Percentiles rank a stretch among this genome's conserved stretches.
phyloP scores from a whole-genome alignment of 2,329 filamentous ascomycete genomes.

The Malbranchea cinnamomea region DNA sequence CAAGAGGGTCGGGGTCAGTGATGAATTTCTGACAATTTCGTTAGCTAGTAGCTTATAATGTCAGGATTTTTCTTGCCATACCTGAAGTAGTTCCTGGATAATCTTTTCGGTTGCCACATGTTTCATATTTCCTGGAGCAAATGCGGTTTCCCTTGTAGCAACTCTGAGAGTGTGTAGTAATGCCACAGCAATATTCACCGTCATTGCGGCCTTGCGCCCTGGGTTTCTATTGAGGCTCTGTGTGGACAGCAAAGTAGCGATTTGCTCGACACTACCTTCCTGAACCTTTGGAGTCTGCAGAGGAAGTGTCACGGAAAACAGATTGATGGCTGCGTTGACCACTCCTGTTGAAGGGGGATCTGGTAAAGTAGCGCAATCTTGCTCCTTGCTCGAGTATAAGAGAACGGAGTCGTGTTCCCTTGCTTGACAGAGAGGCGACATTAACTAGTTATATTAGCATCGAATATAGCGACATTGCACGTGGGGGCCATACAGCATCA shows the following conservation, averaged over 20 bases:
- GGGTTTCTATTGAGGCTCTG: constrained; percentile 68
- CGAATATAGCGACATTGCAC: too few relatives aligned
- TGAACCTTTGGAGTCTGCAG: constrained; percentile 83
- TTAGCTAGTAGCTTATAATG: constrained; percentile 13
- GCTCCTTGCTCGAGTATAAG: constrained; percentile 47
- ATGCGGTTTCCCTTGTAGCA: constrained; percentile 63
- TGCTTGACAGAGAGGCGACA: constrained; percentile 59
- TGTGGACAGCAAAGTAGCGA: constrained; percentile 76
- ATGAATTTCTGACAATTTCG: constrained; percentile 48
- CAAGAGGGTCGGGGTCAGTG: constrained; percentile 67
- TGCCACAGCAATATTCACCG: constrained; percentile 75
- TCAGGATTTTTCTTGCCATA: constrained; percentile 30
- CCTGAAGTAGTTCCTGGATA: constrained; percentile 56
- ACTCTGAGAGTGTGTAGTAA: constrained; percentile 70
- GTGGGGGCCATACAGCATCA: constrained; percentile 19
- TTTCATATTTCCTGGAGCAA: constrained; percentile 56
- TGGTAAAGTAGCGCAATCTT: constrained; percentile 36
- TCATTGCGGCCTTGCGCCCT: constrained; percentile 77
- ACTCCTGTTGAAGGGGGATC: constrained; percentile 85
- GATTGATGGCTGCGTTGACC: constrained; percentile 81
- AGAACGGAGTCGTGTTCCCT: constrained; percentile 79
- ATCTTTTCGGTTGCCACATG: constrained; percentile 62
- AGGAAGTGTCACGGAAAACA: constrained; percentile 84
- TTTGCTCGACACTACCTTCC: constrained; percentile 88
- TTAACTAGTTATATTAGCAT: constrained; percentile 20